These are phyloP conservation scores for Rasamsonia emersonii DNA, from an alignment of 2,329 filamentous ascomycete genomes.

Conservation along the genomic window DNA sequence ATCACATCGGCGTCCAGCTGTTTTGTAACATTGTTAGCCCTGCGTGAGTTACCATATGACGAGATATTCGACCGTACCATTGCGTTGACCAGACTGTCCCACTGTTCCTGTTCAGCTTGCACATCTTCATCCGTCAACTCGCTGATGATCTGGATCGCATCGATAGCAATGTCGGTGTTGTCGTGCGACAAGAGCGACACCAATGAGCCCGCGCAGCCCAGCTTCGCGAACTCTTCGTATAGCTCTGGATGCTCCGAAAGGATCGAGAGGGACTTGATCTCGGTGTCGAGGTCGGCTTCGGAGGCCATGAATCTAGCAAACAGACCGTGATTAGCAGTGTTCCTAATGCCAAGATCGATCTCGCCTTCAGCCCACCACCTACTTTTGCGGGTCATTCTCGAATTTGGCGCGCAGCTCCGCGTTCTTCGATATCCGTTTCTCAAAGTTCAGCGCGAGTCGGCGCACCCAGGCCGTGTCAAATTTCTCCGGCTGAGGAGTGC, in stretches of 20 bases:
- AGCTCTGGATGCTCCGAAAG: slow-evolving; percentile 78
- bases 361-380: slow-evolving; percentile 13
- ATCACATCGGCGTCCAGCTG: slow-evolving; percentile 36
- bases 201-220: slow-evolving; percentile 64
- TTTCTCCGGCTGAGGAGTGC: slow-evolving; percentile 50
- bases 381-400: slow-evolving; percentile 69
- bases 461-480: slow-evolving; percentile 79
- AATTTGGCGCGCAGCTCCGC: slow-evolving; percentile 79
- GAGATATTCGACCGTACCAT: slow-evolving; percentile 43
- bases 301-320: slow-evolving; percentile 57
- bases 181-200: slow-evolving; percentile 83
- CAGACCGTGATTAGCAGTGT: slow-evolving; percentile 11
- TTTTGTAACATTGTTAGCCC: slow-evolving; percentile 1
- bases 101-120: slow-evolving; percentile 67
- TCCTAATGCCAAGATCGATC: background rate
- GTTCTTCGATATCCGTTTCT: slow-evolving; percentile 86
- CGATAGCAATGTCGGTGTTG: slow-evolving; percentile 94
- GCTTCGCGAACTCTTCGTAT: slow-evolving; percentile 68
- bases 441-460: slow-evolving; percentile 71
- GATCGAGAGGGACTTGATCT: slow-evolving; percentile 79
- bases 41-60: background rate
- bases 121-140: slow-evolving; percentile 95
- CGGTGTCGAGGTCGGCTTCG: slow-evolving; percentile 82
- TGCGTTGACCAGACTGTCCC: slow-evolving; percentile 62
- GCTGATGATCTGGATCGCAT: slow-evolving; percentile 76